phyloP scores from a whole-genome alignment of 805 yeast genomes.

The Candida methanosorbosa region DNA sequence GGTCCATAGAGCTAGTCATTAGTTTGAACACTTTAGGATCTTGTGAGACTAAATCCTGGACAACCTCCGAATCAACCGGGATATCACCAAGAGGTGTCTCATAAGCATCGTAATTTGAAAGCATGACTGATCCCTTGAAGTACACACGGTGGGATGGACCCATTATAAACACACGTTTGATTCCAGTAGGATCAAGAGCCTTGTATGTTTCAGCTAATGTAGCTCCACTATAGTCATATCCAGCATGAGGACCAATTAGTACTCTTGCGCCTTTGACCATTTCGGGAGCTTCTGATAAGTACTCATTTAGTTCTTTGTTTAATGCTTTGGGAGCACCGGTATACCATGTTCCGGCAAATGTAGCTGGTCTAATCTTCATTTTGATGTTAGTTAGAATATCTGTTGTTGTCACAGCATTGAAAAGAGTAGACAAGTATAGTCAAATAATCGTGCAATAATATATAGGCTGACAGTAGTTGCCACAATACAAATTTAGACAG shows the following conservation, averaged over 20 bases:
- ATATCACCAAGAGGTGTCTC: constrained; percentile 81
- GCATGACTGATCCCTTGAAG: constrained; percentile 50
- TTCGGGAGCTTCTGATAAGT: constrained; percentile 29
- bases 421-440: no score
- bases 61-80: constrained; percentile 48
- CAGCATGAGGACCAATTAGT: constrained; percentile 80
- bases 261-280: constrained; percentile 35
- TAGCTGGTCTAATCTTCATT: constrained; percentile 38
- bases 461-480: no score
- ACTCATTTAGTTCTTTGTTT: constrained; percentile 39
- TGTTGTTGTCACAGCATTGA: no score
- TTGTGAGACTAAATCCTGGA: constrained; percentile 24
- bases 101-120: constrained; percentile 44
- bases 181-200: constrained; percentile 51
- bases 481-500: no score
- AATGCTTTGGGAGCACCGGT: constrained; percentile 34
- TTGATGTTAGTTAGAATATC: no score
- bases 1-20: constrained; percentile 58
- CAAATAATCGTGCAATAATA: no score
- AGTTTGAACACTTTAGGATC: constrained; percentile 35
- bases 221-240: constrained; percentile 73
- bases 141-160: constrained; percentile 94
- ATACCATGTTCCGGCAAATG: constrained; percentile 95
- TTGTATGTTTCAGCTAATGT: constrained; percentile 72
- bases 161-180: constrained; percentile 62